Percentiles rank a stretch among this genome's conserved stretches.
These are phyloP conservation scores for Rubus idaeus DNA, from an alignment of 306 rosid species.

Conservation along the genomic window DNA sequence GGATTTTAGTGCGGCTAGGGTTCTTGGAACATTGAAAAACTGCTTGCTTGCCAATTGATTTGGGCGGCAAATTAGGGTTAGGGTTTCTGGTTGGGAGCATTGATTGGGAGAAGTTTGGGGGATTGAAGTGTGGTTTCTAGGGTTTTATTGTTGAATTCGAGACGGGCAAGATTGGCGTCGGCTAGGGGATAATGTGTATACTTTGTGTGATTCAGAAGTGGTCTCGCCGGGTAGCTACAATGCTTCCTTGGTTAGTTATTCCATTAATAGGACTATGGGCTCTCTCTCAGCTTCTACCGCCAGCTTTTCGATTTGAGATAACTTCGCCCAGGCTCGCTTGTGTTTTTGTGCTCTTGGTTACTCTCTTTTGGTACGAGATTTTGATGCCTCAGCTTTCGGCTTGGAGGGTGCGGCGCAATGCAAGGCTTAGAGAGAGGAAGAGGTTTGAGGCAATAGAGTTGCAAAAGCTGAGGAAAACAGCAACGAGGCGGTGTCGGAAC, in stretches of 20 bases:
- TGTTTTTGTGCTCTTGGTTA: slow-evolving; percentile 85
- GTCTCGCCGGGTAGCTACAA: slow-evolving; percentile 99
- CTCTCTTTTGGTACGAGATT: slow-evolving; percentile 98
- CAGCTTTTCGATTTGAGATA: slow-evolving; percentile 91
- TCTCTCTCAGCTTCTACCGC: slow-evolving; percentile 97
- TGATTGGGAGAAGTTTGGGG: slow-evolving; percentile 10
- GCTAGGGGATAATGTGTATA: slow-evolving; percentile 98
- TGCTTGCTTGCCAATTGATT: slow-evolving; percentile 32
- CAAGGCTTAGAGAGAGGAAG: slow-evolving; percentile 81
- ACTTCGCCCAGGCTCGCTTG: slow-evolving; percentile 95
- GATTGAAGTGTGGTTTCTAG: slow-evolving; percentile 23
- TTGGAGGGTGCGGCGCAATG: slow-evolving; percentile 83
- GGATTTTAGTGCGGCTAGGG: slow-evolving; percentile 60
- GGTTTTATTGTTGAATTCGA: slow-evolving; percentile 44
- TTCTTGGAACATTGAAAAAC: slow-evolving; percentile 48
- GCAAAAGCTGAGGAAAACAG: slow-evolving; percentile 90
- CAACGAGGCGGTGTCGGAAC: slow-evolving; percentile 84
- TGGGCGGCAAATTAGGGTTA: slow-evolving; percentile 37
- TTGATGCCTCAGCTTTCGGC: slow-evolving; percentile 98
- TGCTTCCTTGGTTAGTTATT: slow-evolving; percentile 99
- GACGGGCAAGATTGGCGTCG: slow-evolving; percentile 61
- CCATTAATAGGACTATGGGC: slow-evolving; percentile 96
- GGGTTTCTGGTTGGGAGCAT: slow-evolving; percentile 51
- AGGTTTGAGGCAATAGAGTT: slow-evolving; percentile 86
- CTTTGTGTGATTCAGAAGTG: slow-evolving; percentile 99